Base-by-base conservation (phyloP, 2,329 filamentous ascomycete species). In the Clonostachys byssicola region DNA sequence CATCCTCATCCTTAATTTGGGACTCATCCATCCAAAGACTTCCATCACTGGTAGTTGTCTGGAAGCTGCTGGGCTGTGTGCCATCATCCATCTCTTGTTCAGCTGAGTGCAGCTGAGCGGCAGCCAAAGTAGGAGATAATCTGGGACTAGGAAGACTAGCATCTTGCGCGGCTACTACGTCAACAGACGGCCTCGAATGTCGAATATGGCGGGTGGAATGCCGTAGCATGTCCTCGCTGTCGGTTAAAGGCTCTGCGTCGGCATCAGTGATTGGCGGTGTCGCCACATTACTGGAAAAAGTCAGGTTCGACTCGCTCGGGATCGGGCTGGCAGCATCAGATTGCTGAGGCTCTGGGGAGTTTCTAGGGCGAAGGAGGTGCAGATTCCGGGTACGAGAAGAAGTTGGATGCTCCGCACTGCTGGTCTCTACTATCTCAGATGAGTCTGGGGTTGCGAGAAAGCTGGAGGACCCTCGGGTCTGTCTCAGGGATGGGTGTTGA, bases 101-200 rank as follows among this genome's bases (percentile, higher is more conserved):
- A 40, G 76, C 69, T 14, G 66, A 64, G 23, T 72, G 72, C 8
- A 75, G 61, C 56, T 81, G 76, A 23, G 76, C 74, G 40, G 92
- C 88, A 56, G 89, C 89, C 49, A 95, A 81, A 6, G 92, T 95
- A 5, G 94, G 94, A 23, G 94, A 99, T 48, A 99, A 71, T 59
- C 94, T 92, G 34, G 94, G 94, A 64, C 94, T 99, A 45, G 94
- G 94, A 51, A 99, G 75, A 67, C 90, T 96, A 53, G 89, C 90
- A 72, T 96, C 92, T 63, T 94, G 88, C 38, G 86, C 84, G 48
- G 84, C 81, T 47, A 86, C 78, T 42, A 83, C 86, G 58, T 91
- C 85, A 44, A 92, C 75, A 43, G 70, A 71, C 20, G 79, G 74
- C 33, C 76, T 38, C 7, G 45, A 34, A 8, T 44, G 65, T 51